Conservation (phyloP, 768 basidiomycete species). For the Trametes maxima region DNA sequence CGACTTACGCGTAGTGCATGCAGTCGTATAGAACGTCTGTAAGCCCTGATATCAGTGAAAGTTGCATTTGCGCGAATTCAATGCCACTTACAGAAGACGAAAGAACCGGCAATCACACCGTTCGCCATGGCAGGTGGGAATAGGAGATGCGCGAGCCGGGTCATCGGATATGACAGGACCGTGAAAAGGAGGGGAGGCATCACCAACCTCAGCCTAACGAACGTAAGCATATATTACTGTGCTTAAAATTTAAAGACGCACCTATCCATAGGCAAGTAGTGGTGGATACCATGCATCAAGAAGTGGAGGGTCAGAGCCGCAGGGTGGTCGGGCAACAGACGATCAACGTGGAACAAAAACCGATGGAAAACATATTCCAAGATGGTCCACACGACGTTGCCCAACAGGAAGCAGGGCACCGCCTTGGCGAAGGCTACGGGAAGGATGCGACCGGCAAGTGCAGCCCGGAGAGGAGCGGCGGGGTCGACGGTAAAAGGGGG, state of each 20-base stretch:
- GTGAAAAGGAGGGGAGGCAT: slow-evolving; percentile 93
- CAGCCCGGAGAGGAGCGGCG: slow-evolving; percentile 49
- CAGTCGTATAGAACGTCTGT: slow-evolving; percentile 82
- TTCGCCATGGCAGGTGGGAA: slow-evolving; percentile 89
- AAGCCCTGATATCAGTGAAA: neutral
- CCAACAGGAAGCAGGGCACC: slow-evolving; percentile 71
- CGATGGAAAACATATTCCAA: slow-evolving; percentile 93
- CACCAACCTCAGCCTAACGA: slow-evolving; percentile 78
- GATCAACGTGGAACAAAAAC: slow-evolving; percentile 96
- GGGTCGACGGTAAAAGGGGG: slow-evolving; percentile 65
- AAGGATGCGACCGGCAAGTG: slow-evolving; percentile 43
- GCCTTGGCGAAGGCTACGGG: slow-evolving; percentile 59
- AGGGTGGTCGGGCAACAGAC: slow-evolving; percentile 80
- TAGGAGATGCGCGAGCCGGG: slow-evolving; percentile 74
- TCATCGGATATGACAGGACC: slow-evolving; percentile 81
- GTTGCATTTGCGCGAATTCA: neutral
- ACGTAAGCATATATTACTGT: neutral
- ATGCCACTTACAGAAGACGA: slow-evolving; percentile 64
- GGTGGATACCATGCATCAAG: slow-evolving; percentile 92
- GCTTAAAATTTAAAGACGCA: slow-evolving; percentile 36
- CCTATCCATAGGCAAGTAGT: slow-evolving; percentile 97
- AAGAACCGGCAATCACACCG: slow-evolving; percentile 83
- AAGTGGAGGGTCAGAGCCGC: slow-evolving; percentile 87
- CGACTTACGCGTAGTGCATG: slow-evolving; percentile 87
- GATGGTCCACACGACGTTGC: slow-evolving; percentile 92